A percentile compares a stretch with the other conserved stretches of the same genome.
Evolutionary conservation across 345 rosid genomes (phyloP).

Genomic region (Sonneratia caseolaris): DNA sequence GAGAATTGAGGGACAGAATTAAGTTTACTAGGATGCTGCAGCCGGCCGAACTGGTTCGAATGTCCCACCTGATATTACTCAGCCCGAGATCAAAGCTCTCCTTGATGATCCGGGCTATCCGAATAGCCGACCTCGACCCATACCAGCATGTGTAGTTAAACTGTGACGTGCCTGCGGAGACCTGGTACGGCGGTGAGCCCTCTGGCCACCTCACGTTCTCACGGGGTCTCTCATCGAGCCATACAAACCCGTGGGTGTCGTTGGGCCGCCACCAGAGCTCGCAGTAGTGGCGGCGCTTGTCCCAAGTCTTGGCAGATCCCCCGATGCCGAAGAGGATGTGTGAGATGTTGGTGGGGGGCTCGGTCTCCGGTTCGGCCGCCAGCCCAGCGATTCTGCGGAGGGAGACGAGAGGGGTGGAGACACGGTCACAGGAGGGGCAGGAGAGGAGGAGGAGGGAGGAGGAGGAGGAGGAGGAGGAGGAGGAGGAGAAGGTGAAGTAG

Average conservation of each 20-base stretch:
- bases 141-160: constrained; percentile 57
- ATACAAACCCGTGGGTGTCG: constrained; percentile 60
- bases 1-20: neutral
- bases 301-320: constrained; percentile 81
- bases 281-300: constrained; percentile 42
- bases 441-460: constrained; percentile 10
- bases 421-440: constrained; percentile 20
- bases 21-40: neutral
- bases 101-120: constrained; percentile 68
- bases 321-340: constrained; percentile 69
- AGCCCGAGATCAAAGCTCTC: constrained; percentile 70
- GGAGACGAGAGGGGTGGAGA: constrained; percentile 6
- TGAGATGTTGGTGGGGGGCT: constrained; percentile 35
- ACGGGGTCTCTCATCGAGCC: constrained; percentile 64
- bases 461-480: constrained; percentile 32
- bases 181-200: constrained; percentile 45
- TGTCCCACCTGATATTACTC: constrained; percentile 36
- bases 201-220: constrained; percentile 30
- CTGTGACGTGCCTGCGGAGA: constrained; percentile 56
- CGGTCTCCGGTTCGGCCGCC: neutral
- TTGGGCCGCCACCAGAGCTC: constrained; percentile 82
- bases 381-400: constrained; percentile 1
- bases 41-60: neutral
- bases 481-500: constrained; percentile 31
- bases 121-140: constrained; percentile 67